These are phyloP conservation scores for Corymbia maculata DNA, from an alignment of 345 rosid genomes.

Conservation along the genomic window DNA sequence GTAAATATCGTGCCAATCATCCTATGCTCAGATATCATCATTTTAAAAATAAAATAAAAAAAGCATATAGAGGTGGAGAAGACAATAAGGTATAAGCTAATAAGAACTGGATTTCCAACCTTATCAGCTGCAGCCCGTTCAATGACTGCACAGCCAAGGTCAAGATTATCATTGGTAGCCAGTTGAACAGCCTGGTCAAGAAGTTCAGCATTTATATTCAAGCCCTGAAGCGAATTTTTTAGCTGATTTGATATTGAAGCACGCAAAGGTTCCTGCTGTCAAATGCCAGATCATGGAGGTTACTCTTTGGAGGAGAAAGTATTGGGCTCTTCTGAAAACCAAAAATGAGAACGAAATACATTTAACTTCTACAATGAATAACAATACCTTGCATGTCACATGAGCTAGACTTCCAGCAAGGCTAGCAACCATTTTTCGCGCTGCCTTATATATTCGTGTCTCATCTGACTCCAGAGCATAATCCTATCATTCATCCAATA, in stretches of 20 bases:
- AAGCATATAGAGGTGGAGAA: background rate
- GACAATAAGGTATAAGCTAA: background rate
- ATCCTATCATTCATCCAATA: slow-evolving; percentile 35
- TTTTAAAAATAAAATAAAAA: background rate
- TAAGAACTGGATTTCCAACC: slow-evolving; percentile 24
- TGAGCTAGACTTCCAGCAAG: slow-evolving; percentile 98
- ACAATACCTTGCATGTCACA: slow-evolving; percentile 93
- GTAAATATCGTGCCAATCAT: background rate
- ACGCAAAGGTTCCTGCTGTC: slow-evolving; percentile 82
- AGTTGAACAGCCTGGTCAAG: slow-evolving; percentile 93
- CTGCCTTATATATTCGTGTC: slow-evolving; percentile 83
- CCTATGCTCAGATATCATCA: background rate
- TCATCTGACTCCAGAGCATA: slow-evolving; percentile 90
- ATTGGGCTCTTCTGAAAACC: background rate
- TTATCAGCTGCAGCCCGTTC: slow-evolving; percentile 97
- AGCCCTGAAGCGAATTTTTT: slow-evolving; percentile 69
- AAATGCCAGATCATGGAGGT: background rate
- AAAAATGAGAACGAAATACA: background rate
- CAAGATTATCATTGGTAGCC: slow-evolving; percentile 97
- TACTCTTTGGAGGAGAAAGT: background rate
- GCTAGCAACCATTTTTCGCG: slow-evolving; percentile 99
- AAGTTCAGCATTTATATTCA: slow-evolving; percentile 47
- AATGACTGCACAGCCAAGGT: slow-evolving; percentile 97
- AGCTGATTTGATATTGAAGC: slow-evolving; percentile 79
- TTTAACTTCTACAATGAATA: background rate